Evolutionary conservation across 805 yeast genomes (phyloP).

Genomic region (Candida lessepsii): DNA sequence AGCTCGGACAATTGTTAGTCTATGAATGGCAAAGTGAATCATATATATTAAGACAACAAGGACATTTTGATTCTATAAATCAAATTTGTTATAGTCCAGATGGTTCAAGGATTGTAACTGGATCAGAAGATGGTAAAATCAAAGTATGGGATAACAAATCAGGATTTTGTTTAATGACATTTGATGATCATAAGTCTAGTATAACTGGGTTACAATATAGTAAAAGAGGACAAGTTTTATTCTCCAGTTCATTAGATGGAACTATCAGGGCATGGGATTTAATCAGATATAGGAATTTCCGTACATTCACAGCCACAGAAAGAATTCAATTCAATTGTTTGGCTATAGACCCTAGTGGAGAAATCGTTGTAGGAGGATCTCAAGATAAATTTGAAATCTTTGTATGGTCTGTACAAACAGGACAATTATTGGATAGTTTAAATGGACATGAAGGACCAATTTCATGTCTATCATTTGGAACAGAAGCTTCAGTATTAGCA

Average conservation of each 20-base stretch:
- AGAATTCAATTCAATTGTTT: conserved; percentile 82
- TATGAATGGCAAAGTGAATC: conserved; percentile 99
- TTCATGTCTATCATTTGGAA: conserved; percentile 81
- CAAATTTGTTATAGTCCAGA: conserved; percentile 88
- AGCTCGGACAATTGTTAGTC: conserved; percentile 88
- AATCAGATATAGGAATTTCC: conserved; percentile 86
- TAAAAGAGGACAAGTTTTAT: conserved; percentile 84
- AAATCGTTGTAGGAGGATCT: conserved; percentile 93
- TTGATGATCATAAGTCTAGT: conserved; percentile 85
- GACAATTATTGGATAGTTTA: conserved; percentile 82
- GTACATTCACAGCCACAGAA: conserved; percentile 90
- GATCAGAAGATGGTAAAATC: conserved; percentile 94
- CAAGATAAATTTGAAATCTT: conserved; percentile 85
- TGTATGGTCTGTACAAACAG: conserved; percentile 97
- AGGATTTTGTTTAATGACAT: conserved; percentile 90
- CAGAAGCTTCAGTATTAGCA: conserved; percentile 72
- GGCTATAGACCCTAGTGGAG: conserved; percentile 97
- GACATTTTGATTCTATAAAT: conserved; percentile 91
- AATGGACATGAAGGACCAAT: conserved; percentile 97
- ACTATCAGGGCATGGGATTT: conserved; percentile 98
- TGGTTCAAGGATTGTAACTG: conserved; percentile 88
- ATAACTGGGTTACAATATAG: conserved; percentile 89
- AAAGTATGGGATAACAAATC: conserved; percentile 94
- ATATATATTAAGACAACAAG: conserved; percentile 92
- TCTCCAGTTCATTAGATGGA: conserved; percentile 91